Conservation (phyloP, 768 basidiomycete species). For the Hysterangium stoloniferum region DNA sequence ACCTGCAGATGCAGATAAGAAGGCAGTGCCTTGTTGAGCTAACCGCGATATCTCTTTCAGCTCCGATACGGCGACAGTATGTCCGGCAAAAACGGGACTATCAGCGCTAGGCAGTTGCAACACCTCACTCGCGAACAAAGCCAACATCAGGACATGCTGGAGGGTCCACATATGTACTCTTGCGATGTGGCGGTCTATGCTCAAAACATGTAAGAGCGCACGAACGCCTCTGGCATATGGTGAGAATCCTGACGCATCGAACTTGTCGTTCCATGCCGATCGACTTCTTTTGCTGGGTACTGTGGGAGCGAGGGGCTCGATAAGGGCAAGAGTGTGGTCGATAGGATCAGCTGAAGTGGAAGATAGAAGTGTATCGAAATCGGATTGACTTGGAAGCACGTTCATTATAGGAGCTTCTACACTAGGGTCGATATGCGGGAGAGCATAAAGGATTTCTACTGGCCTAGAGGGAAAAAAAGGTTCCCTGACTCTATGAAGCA, state of each 20-base stretch:
- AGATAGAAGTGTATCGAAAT: background rate
- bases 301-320: constrained; percentile 50
- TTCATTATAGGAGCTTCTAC: background rate
- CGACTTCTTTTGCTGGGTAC: constrained; percentile 14
- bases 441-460: background rate
- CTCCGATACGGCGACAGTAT: constrained; percentile 25
- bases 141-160: constrained; percentile 58
- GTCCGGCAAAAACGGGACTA: constrained; percentile 41
- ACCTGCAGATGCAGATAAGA: constrained; percentile 45
- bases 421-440: background rate
- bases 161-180: constrained; percentile 57
- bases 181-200: constrained; percentile 52
- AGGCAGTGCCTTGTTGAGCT: constrained; percentile 49
- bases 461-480: background rate
- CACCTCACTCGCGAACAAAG: constrained; percentile 55
- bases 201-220: constrained; percentile 48
- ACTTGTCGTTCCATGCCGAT: constrained; percentile 7
- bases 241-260: constrained; percentile 48
- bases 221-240: constrained; percentile 55
- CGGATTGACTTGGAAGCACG: constrained; percentile 3
- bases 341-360: constrained; percentile 5
- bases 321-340: constrained; percentile 24
- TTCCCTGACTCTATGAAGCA: no score
- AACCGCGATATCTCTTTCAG: constrained; percentile 37
- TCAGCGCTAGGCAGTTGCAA: constrained; percentile 41